phyloP scores from a whole-genome alignment of 192 early-diverging fungal genomes.

The Coemansia erecta region DNA sequence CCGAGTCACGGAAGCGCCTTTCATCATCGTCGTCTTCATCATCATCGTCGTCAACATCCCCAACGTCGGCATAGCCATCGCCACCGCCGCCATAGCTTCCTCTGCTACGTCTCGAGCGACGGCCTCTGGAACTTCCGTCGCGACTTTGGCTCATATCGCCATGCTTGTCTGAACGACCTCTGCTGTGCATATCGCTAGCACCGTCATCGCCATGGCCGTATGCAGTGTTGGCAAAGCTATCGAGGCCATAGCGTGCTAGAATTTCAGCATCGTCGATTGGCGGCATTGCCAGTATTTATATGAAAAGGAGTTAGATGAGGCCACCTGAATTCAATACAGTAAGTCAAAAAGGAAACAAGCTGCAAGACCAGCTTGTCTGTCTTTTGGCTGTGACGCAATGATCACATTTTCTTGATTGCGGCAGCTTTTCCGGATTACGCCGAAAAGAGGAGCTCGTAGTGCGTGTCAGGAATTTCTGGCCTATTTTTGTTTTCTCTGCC shows the following conservation, averaged over 20 bases:
- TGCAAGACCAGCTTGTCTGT: not conserved
- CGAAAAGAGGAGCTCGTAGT: no score
- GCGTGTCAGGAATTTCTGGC: no score
- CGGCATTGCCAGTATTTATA: constrained; percentile 14
- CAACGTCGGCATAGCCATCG: constrained; percentile 13
- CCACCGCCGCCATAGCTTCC: constrained; percentile 14
- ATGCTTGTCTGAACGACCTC: constrained; percentile 12
- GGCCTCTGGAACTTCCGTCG: constrained; percentile 9
- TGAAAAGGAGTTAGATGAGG: no score
- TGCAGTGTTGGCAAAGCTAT: constrained; percentile 31
- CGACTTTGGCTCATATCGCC: constrained; percentile 19
- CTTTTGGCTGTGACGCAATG: no score
- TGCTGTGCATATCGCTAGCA: constrained; percentile 6
- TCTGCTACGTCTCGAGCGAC: constrained; percentile 11
- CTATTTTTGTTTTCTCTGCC: no score
- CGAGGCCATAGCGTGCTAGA: constrained; percentile 47
- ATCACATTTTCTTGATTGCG: no score
- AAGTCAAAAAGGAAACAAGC: not conserved
- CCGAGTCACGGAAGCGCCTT: constrained; percentile 13
- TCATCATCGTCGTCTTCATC: constrained; percentile 10
- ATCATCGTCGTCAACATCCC: constrained; percentile 19
- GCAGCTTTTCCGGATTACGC: no score
- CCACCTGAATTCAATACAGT: no score
- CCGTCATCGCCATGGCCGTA: constrained; percentile 24
- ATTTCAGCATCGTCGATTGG: constrained; percentile 50